Evolutionary conservation across 2,329 filamentous ascomycete genomes (phyloP), one percentile per base, ranked within the genome.

Genomic region (Arthrobotrys pseudoclavata): DNA sequence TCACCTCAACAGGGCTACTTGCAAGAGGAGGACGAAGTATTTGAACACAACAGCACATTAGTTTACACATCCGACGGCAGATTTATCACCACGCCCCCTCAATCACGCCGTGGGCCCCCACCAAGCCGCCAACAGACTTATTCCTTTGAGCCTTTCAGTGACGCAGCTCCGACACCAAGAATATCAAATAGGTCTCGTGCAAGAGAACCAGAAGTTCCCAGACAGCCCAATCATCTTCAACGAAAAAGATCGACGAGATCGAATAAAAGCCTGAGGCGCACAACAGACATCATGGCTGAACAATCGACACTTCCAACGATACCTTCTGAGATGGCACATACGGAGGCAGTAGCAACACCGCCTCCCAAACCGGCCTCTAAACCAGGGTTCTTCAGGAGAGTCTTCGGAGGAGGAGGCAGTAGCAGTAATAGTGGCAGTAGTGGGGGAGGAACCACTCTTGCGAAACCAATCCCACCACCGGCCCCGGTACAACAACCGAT

Each of bases 311-410:
- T 78, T 77, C 79, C 79, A 62, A 69, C 76, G 76, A 75, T 85
- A 85, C 69, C 80, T 26, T 82, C 83, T 64, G 82, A 84, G 48
- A 82, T 81, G 40, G 81, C 82, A 77, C 82, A n/a, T 81, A 83
- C 80, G 82, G 81, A 84, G 37, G 78, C 82, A 37, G 66, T 79
- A 45, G 62, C 75, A 20, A 77, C 80, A 50, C 81, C 82, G 64
- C 70, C 85, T 83, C 80, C 85, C 81, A 84, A 84, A 70, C 83
- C 86, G 64, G 92, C 91, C 82, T 91, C 93, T 82, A 89, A 90
- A 71, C 92, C 89, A 7, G 94, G 96, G 20, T 98, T 99, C 86
- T 98, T 98, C 86, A 90, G 93, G 81, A 90, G 95, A 79, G 92
- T 98, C 45, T 98, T 98, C 85, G 92, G 91, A 45, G 84, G 86